Conservation (phyloP, 352 stramenopile species). For the Phytophthora europaea region DNA sequence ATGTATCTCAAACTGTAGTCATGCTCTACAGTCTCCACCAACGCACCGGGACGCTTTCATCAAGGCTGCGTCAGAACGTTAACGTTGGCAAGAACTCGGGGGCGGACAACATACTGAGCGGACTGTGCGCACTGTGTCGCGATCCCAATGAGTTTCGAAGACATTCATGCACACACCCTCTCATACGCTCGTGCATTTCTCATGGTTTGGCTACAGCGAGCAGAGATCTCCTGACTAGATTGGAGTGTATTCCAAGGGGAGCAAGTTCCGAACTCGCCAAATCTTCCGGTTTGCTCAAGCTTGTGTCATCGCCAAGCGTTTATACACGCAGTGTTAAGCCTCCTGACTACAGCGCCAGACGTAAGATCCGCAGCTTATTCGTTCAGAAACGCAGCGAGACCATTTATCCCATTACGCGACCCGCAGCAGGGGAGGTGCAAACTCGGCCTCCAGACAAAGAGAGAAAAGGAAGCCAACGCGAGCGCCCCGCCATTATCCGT, state of each 20-base stretch:
- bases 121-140: constrained; percentile 14
- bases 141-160: constrained; percentile 3
- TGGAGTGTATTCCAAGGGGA: constrained; percentile 6
- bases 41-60: constrained; percentile 3
- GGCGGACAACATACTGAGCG: not conserved
- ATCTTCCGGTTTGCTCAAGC: not conserved
- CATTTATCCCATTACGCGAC: constrained; percentile 6
- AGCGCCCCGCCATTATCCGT: constrained; percentile 3
- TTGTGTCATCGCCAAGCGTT: constrained; percentile 6
- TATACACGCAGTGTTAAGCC: not conserved
- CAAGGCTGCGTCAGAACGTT: constrained; percentile 2
- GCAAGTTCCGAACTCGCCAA: not conserved
- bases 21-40: constrained; percentile 23
- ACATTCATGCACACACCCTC: not conserved
- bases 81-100: not conserved
- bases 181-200: constrained; percentile 13
- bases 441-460: not conserved
- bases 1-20: constrained; percentile 22
- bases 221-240: not conserved
- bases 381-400: constrained; percentile 9
- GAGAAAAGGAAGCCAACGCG: not conserved
- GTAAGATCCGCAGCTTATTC: constrained; percentile 9
- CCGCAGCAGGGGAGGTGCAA: constrained; percentile 1
- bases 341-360: not conserved
- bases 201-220: not conserved